Conservation (phyloP, 2,329 filamentous ascomycete species). For the Magnaporthiopsis incrustans region DNA sequence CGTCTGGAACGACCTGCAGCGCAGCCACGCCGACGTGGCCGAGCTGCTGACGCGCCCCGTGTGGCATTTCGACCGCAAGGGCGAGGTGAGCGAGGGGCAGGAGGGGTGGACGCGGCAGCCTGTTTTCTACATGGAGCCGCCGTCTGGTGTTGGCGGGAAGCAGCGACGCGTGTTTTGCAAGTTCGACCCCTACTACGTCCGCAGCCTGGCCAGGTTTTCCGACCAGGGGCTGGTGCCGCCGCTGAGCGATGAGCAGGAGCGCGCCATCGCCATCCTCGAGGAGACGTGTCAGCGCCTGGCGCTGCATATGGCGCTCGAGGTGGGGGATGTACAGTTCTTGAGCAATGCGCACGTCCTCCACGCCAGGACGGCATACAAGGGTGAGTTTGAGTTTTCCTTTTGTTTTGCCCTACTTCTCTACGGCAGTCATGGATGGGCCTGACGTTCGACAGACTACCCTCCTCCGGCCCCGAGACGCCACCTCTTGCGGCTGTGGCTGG, state of each 20-base stretch:
- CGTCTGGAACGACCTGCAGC: slow-evolving; percentile 74
- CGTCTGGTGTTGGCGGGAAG: slow-evolving; percentile 38
- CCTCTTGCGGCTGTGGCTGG: slow-evolving; percentile 76
- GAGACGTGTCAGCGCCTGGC: slow-evolving; percentile 64
- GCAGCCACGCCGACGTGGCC: slow-evolving; percentile 69
- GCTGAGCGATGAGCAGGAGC: slow-evolving; percentile 59
- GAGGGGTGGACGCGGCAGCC: slow-evolving; percentile 65
- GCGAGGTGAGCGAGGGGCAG: slow-evolving; percentile 67
- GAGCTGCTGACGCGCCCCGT: slow-evolving; percentile 66
- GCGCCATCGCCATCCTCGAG: slow-evolving; percentile 64
- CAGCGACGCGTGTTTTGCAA: slow-evolving; percentile 68
- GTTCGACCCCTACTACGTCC: slow-evolving; percentile 86
- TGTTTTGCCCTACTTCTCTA: neutral
- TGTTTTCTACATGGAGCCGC: slow-evolving; percentile 68
- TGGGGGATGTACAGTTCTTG: slow-evolving; percentile 84
- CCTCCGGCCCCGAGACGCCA: slow-evolving; percentile 66
- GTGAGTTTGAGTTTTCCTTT: slow-evolving; percentile 10
- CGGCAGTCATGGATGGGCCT: neutral
- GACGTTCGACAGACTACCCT: slow-evolving; percentile 33
- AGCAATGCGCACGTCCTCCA: slow-evolving; percentile 76
- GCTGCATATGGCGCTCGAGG: slow-evolving; percentile 78
- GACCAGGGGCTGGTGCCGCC: slow-evolving; percentile 65
- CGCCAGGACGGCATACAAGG: slow-evolving; percentile 72
- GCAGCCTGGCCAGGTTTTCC: slow-evolving; percentile 66
- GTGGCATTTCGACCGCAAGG: slow-evolving; percentile 92